Conservation (phyloP, 1,284 basidiomycete species). For the Malassezia furfur region DNA sequence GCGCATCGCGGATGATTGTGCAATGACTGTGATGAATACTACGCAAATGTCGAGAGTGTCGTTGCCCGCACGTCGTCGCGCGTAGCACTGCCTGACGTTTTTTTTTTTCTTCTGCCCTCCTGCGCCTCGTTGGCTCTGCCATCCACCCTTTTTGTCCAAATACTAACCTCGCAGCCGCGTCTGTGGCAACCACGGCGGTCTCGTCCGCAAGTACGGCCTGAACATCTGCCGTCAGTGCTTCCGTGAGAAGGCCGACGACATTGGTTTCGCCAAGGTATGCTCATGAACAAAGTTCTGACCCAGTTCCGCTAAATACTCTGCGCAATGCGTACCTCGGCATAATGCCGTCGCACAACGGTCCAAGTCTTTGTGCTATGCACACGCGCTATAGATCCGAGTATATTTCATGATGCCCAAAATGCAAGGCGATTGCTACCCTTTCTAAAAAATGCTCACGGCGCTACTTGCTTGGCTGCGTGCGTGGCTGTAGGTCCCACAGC, state of each 20-base stretch:
- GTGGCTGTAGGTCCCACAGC: too few species aligned
- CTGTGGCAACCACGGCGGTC: slow-evolving; percentile 46
- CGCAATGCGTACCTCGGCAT: not conserved
- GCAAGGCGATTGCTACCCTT: not conserved
- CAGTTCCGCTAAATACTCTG: slow-evolving; percentile 17
- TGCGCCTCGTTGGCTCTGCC: too few species aligned
- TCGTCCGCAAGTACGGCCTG: slow-evolving; percentile 48
- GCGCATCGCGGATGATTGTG: too few species aligned
- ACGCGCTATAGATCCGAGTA: slow-evolving; percentile 10
- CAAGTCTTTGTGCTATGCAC: slow-evolving; percentile 1
- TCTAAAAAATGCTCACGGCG: too few species aligned
- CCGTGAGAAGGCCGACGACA: slow-evolving; percentile 46
- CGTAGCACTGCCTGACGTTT: too few species aligned
- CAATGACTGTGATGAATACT: too few species aligned
- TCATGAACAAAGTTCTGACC: slow-evolving; percentile 13
- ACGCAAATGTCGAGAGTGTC: too few species aligned
- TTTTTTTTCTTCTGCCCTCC: too few species aligned
- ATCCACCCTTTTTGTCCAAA: not conserved
- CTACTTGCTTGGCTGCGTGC: too few species aligned
- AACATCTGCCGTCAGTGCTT: slow-evolving; percentile 49
- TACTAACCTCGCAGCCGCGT: slow-evolving; percentile 35
- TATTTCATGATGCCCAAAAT: slow-evolving; percentile 11
- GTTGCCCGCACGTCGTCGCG: too few species aligned
- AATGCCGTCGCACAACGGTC: not conserved
- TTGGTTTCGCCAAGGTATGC: slow-evolving; percentile 39